A percentile compares a stretch with the other conserved stretches of the same genome.
Evolutionary conservation across 257 asterid species (phyloP).

Genomic region (Gynochthodes officinalis): DNA sequence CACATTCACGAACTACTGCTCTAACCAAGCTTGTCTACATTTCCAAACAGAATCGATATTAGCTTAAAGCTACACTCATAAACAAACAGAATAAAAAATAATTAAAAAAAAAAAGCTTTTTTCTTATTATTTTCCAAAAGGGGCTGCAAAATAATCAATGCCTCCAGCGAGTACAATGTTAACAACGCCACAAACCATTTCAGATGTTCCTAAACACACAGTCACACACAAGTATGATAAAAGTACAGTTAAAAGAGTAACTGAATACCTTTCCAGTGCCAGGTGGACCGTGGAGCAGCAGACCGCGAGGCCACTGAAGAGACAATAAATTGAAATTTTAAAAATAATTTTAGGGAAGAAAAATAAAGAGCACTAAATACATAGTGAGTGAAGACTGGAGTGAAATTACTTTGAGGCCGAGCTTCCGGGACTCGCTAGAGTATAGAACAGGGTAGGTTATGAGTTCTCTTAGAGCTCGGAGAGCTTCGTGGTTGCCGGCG

Average conservation of each 20-base stretch:
- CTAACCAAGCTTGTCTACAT: conserved; percentile 96
- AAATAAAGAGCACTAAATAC: too few species aligned
- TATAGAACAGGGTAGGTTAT: conserved; percentile 57
- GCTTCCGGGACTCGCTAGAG: conserved; percentile 53
- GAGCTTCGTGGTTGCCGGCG: conserved; percentile 67
- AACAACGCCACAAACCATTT: neutral
- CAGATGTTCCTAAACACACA: neutral
- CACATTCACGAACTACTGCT: conserved; percentile 90
- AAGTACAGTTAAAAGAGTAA: neutral
- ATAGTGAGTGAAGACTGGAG: neutral
- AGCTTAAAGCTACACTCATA: too few species aligned
- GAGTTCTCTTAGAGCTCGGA: conserved; percentile 68
- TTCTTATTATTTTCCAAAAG: neutral
- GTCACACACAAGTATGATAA: neutral
- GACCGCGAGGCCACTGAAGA: conserved; percentile 76
- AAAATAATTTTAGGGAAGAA: neutral
- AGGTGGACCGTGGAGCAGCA: conserved; percentile 88
- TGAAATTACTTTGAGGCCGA: conserved; percentile 60
- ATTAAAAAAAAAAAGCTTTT: neutral
- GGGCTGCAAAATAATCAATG: neutral
- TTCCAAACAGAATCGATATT: neutral
- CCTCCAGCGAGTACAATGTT: neutral
- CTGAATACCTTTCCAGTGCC: conserved; percentile 85
- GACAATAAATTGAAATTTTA: neutral
- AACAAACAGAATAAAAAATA: neutral